Evolutionary conservation across 192 early-diverging fungal species (phyloP), one percentile per base, ranked within the genome.

Genomic region (Backusella westeae): DNA sequence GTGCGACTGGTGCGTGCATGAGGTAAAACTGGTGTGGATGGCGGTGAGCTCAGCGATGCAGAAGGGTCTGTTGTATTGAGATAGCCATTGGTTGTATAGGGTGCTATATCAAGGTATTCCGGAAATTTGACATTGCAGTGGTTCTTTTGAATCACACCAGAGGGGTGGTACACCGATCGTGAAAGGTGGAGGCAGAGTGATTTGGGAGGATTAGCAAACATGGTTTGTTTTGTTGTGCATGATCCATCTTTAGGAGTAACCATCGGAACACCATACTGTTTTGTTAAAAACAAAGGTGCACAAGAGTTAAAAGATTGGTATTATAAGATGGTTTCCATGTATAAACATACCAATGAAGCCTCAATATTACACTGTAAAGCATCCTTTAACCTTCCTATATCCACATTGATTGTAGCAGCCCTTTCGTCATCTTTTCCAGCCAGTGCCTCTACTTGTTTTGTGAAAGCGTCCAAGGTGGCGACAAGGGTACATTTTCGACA

Each of bases 131-230:
- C 92, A 32, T 82, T 85, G 39, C 91, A 89, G 8, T 91, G 84
- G 80, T 97, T 97, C 83, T 97, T 98, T 63, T 88, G 77, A n/a
- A 79, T 80, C 74, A 84, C 86, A 21, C 89, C 93, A 66, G 83
- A 90, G 6, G 93, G 89, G 69, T 90, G 75, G 78, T 86, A 95
- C 41, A 97, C 88, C 6, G 93, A 94, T 32, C 96, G 90, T 59
- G 95, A 94, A 67, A 98, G 87, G 71, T 97, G 96, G 36, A 97
- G 85, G 71, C 90, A 92, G 12, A 98, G 89, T 36, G 92, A 85
- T 35, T 84, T 86, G 4, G 97, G 97, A 2, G 95, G 88, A 34
- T 92, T 91, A 7, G 94, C 97, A 82, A 98, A 89, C 88, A 95
- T 91, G 14, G 91, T 91, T 72, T 95, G 93, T 74, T 95, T 95